A percentile compares a stretch with the other conserved stretches of the same genome.
Evolutionary conservation across 441 rosid species (phyloP).

Genomic region (Pelargonium australe): DNA sequence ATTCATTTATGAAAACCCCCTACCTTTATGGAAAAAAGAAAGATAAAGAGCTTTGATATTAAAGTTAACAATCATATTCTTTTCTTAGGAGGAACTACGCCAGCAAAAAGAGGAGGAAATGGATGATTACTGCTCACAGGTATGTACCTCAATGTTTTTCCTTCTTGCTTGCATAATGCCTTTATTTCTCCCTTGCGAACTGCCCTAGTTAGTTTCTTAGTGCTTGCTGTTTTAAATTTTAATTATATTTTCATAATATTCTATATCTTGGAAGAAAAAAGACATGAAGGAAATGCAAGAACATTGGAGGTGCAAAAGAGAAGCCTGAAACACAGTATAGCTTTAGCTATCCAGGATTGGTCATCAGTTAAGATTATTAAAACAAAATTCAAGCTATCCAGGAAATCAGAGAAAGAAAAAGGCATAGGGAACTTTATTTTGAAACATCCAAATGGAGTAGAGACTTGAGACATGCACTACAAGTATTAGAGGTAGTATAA

Average conservation of each 20-base stretch:
- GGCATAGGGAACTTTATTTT: slow-evolving; percentile 6
- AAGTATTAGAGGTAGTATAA: not conserved
- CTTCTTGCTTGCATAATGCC: slow-evolving; percentile 14
- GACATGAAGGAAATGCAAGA: slow-evolving; percentile 1
- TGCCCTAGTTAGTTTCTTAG: not conserved
- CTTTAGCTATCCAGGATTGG: no score
- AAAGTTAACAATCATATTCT: not conserved
- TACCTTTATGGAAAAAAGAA: not conserved
- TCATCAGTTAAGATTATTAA: no score
- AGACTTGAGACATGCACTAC: not conserved
- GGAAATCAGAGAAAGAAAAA: not conserved
- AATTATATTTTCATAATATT: not conserved
- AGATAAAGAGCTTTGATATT: not conserved
- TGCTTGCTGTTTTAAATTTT: not conserved
- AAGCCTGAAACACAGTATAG: not conserved
- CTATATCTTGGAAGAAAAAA: not conserved
- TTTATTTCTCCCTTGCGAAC: not conserved
- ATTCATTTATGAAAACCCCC: not conserved
- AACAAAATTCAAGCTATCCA: not conserved
- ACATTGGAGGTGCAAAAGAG: not conserved
- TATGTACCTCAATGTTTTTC: slow-evolving; percentile 26
- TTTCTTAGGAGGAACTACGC: slow-evolving; percentile 70
- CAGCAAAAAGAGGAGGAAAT: slow-evolving; percentile 91
- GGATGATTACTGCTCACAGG: slow-evolving; percentile 98
- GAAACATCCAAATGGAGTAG: not conserved